Conservation (phyloP, 306 rosid genomes). For the Aeschynomene evenia region DNA sequence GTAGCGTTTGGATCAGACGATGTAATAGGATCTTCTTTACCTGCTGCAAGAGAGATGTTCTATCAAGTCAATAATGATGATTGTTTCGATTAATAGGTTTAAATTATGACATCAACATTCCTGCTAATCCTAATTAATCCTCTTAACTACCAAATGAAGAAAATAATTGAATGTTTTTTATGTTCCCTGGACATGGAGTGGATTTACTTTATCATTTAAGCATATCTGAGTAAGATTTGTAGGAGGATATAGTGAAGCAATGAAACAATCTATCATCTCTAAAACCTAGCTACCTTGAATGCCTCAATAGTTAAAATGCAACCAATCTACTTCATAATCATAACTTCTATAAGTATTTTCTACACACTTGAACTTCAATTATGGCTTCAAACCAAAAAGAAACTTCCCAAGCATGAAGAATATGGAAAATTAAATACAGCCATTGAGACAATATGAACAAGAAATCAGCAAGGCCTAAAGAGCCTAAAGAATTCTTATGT, state of each 20-base stretch:
- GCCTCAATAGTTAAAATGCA: background rate
- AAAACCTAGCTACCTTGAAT: background rate
- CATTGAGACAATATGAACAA: background rate
- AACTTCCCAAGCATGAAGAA: background rate
- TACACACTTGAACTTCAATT: background rate
- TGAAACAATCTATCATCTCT: background rate
- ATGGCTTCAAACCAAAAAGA: background rate
- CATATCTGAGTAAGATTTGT: background rate
- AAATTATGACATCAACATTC: background rate
- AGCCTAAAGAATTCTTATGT: too few relatives aligned
- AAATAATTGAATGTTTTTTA: background rate
- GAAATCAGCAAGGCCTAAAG: background rate
- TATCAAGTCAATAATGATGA: background rate
- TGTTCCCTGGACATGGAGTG: background rate
- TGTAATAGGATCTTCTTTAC: constrained; percentile 54
- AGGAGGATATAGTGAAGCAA: background rate
- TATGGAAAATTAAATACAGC: too few relatives aligned
- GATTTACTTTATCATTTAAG: background rate
- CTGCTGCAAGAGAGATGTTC: constrained; percentile 53
- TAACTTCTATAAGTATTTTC: too few relatives aligned
- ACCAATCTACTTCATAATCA: too few relatives aligned
- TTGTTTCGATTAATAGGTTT: background rate
- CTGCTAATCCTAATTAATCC: background rate
- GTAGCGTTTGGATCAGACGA: constrained; percentile 39
- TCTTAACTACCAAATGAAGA: background rate